Evolutionary conservation across 495 filamentous ascomycete genomes (phyloP).

Genomic region (Penicillium antarcticum): DNA sequence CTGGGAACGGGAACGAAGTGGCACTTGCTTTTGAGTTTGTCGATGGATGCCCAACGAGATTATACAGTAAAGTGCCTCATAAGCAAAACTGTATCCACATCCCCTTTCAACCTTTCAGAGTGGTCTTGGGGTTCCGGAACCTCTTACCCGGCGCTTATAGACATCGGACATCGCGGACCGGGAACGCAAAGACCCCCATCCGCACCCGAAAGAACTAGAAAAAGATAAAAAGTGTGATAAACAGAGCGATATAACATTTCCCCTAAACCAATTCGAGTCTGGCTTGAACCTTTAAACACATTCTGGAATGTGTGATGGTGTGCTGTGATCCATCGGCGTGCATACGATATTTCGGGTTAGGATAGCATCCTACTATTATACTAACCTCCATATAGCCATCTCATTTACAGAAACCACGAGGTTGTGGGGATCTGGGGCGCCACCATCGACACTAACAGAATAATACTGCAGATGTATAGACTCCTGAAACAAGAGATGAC

Average conservation of each 20-base stretch:
- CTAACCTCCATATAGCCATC: too few relatives aligned
- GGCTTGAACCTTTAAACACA: not conserved
- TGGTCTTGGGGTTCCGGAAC: too few relatives aligned
- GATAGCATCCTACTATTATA: not conserved
- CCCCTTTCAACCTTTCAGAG: too few relatives aligned
- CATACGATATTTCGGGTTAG: not conserved
- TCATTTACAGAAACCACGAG: too few relatives aligned
- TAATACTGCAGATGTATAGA: too few relatives aligned
- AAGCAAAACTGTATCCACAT: too few relatives aligned
- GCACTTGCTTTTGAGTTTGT: not conserved
- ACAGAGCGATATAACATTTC: not conserved
- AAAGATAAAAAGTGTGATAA: not conserved
- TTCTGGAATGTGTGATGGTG: not conserved
- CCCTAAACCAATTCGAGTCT: not conserved
- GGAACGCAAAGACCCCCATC: too few relatives aligned
- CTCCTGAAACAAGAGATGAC: too few relatives aligned
- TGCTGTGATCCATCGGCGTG: conserved; percentile 1
- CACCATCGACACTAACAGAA: not conserved
- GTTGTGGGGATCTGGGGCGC: not conserved
- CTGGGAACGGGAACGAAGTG: not conserved
- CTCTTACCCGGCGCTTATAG: too few relatives aligned
- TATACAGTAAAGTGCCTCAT: too few relatives aligned
- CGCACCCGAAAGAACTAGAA: not conserved
- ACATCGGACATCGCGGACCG: too few relatives aligned
- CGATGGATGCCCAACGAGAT: not conserved